phyloP scores from a whole-genome alignment of 257 asterid species.

The Euphrasia confusa region DNA sequence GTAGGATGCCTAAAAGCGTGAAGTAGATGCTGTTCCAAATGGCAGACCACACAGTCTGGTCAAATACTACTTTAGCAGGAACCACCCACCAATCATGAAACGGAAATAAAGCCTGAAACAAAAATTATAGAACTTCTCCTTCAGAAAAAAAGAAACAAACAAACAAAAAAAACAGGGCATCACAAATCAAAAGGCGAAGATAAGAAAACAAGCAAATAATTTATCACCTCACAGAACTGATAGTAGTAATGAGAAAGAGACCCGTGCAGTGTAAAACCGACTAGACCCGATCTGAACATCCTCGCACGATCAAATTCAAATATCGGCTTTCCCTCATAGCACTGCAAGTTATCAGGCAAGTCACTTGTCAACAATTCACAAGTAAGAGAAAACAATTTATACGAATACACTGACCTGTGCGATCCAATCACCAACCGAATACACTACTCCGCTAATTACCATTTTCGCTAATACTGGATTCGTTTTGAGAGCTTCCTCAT shows the following conservation, averaged over 20 bases:
- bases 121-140: background rate
- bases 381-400: background rate
- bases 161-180: background rate
- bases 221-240: slow-evolving; percentile 74
- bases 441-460: slow-evolving; percentile 86
- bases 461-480: slow-evolving; percentile 82
- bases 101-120: slow-evolving; percentile 69
- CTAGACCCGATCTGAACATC: slow-evolving; percentile 72
- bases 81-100: slow-evolving; percentile 91
- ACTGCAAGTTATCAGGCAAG: slow-evolving; percentile 32
- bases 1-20: slow-evolving; percentile 56
- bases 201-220: background rate
- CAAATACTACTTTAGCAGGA: slow-evolving; percentile 76
- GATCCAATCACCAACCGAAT: slow-evolving; percentile 81
- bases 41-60: slow-evolving; percentile 81
- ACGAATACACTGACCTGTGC: slow-evolving; percentile 59
- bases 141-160: background rate
- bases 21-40: slow-evolving; percentile 84
- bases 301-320: slow-evolving; percentile 72
- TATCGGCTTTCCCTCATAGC: slow-evolving; percentile 84
- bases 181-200: slow-evolving; percentile 40
- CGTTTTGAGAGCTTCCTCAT: slow-evolving; percentile 74
- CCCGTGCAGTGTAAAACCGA: slow-evolving; percentile 76
- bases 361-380: background rate
- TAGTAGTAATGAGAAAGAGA: slow-evolving; percentile 88